Percentiles rank a stretch among this genome's conserved stretches.
Evolutionary conservation across 108 stramenopile species (phyloP).

Genomic region (Cyclotella baltica): DNA sequence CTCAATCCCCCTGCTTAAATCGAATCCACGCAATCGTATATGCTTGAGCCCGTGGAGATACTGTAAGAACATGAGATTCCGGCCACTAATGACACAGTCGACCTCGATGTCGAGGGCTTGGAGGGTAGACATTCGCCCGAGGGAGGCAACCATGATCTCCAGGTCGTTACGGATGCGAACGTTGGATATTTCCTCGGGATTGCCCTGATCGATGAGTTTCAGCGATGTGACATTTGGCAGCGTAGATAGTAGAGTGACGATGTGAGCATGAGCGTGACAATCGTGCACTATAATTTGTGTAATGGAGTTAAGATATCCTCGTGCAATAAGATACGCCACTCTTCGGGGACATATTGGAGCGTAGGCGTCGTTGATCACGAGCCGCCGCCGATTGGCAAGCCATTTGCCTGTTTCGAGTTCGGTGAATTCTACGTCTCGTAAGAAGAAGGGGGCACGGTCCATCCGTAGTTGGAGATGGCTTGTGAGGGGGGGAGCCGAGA

Average conservation of each 20-base stretch:
- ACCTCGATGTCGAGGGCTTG: constrained; percentile 41
- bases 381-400: constrained; percentile 30
- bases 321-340: constrained; percentile 30
- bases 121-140: constrained; percentile 28
- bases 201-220: constrained; percentile 29
- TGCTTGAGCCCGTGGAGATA: constrained; percentile 20
- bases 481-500: constrained; percentile 35
- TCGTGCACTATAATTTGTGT: constrained; percentile 38
- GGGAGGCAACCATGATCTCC: constrained; percentile 19
- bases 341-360: constrained; percentile 17
- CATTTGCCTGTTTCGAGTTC: constrained; percentile 21
- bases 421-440: constrained; percentile 2
- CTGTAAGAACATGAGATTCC: constrained; percentile 34
- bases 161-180: constrained; percentile 19
- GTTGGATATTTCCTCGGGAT: not conserved
- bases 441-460: constrained; percentile 41
- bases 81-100: constrained; percentile 33
- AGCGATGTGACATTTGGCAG: constrained; percentile 32
- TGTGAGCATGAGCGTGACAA: constrained; percentile 33
- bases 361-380: constrained; percentile 36
- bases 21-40: constrained; percentile 47
- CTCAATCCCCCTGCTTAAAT: constrained; percentile 39
- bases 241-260: constrained; percentile 11
- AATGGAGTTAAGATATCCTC: constrained; percentile 37
- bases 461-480: constrained; percentile 35